phyloP scores from a whole-genome alignment of 768 basidiomycete genomes.

The Hortiboletus flavorubellus region DNA sequence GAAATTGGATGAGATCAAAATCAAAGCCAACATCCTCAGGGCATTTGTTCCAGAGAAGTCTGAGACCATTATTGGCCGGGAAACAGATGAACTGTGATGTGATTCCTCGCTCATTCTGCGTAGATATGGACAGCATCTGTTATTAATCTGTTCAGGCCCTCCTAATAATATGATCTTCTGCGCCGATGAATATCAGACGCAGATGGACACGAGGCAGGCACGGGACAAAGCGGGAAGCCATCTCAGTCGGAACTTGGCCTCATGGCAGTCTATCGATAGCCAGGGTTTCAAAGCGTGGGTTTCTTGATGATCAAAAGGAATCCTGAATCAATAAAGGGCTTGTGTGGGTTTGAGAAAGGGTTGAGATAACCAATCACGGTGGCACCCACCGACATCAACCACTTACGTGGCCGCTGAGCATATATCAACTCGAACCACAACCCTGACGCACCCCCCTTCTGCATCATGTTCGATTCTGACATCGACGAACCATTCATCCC shows the following conservation, averaged over 20 bases:
- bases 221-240: conserved; percentile 2
- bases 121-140: conserved; percentile 14
- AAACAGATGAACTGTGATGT: conserved; percentile 43
- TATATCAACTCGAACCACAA: conserved; percentile 9
- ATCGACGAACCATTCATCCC: conserved; percentile 31
- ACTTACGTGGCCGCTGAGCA: conserved; percentile 5
- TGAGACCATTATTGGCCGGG: conserved; percentile 31
- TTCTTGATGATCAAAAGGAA: conserved; percentile 5
- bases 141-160: conserved; percentile 14
- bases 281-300: conserved; percentile 9
- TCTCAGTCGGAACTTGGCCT: conserved; percentile 24
- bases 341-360: not conserved
- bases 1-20: conserved; percentile 92
- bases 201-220: conserved; percentile 24
- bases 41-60: conserved; percentile 49
- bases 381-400: conserved; percentile 2
- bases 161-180: conserved; percentile 16
- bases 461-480: conserved; percentile 27
- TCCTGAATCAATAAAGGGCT: conserved; percentile 15
- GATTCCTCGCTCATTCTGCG: conserved; percentile 1
- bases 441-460: conserved; percentile 6
- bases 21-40: conserved; percentile 82
- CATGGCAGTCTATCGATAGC: conserved; percentile 23
- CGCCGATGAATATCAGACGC: not conserved
- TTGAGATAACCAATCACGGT: not conserved